phyloP scores from a whole-genome alignment of 768 basidiomycete genomes.

The Daedaleopsis sinensis region DNA sequence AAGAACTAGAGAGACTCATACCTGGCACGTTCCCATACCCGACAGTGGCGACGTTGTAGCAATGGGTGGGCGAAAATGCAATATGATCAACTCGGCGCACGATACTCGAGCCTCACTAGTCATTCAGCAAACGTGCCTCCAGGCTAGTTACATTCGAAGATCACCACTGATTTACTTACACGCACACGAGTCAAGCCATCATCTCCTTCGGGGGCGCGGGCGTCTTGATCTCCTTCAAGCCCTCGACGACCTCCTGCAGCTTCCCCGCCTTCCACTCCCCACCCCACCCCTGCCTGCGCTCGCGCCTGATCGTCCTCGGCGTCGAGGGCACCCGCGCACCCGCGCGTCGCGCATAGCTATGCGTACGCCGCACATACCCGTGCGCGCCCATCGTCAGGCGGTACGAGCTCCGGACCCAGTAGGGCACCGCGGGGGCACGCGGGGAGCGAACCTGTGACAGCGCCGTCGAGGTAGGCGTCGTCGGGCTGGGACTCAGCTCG shows the following conservation, averaged over 20 bases:
- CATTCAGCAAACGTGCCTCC: no score
- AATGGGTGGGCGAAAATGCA: no score
- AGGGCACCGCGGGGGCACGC: conserved; percentile 28
- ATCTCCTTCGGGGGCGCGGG: no score
- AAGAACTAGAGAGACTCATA: no score
- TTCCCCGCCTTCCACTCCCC: conserved; percentile 28
- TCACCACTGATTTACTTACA: no score
- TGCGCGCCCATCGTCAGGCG: conserved; percentile 12
- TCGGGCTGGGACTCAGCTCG: conserved; percentile 19
- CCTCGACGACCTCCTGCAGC: conserved; percentile 22
- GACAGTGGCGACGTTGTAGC: no score
- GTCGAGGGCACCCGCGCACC: conserved; percentile 19
- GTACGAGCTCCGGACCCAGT: conserved; percentile 29
- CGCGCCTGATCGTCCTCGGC: conserved; percentile 25
- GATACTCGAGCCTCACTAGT: no score
- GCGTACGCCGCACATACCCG: not conserved
- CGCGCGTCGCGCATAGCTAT: not conserved
- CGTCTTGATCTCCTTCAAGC: conserved; percentile 21
- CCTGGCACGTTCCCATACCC: no score
- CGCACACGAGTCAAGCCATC: no score
- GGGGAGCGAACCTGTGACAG: conserved; percentile 20
- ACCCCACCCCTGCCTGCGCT: conserved; percentile 32
- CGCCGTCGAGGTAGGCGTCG: conserved; percentile 8
- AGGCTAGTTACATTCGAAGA: no score
- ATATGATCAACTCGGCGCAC: no score